These are phyloP conservation scores for Acacia crassicarpa DNA, from an alignment of 306 rosid genomes.

Conservation along the genomic window DNA sequence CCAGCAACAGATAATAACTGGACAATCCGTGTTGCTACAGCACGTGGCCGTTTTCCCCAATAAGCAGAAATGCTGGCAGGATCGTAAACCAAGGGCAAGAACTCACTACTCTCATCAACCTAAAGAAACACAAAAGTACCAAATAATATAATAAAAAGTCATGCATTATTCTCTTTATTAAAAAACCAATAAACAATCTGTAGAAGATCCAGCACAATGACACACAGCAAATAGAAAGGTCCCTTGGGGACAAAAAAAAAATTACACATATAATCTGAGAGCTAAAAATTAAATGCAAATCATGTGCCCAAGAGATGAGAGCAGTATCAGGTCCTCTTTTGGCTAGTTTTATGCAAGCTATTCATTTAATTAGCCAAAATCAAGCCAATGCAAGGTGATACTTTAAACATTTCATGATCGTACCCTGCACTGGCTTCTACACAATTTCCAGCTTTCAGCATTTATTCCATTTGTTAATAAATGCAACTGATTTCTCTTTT, in stretches of 20 bases:
- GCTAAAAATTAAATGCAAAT: not conserved
- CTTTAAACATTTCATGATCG: not conserved
- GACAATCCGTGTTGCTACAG: conserved; percentile 82
- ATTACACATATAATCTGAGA: not conserved
- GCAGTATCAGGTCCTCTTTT: not conserved
- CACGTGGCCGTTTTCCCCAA: conserved; percentile 97
- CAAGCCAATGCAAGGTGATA: not conserved
- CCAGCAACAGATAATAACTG: conserved; percentile 96
- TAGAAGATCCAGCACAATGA: not conserved
- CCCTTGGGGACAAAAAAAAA: not conserved
- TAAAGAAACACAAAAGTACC: conserved; percentile 32
- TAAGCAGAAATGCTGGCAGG: conserved; percentile 85
- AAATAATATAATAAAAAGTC: not conserved
- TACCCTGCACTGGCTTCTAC: not conserved
- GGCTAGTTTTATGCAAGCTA: not conserved
- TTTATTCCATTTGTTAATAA: not conserved
- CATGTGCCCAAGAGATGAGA: not conserved
- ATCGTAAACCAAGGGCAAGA: conserved; percentile 86
- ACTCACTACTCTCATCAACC: conserved; percentile 96
- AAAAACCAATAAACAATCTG: conserved; percentile 6
- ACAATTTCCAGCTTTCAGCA: not conserved
- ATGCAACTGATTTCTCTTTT: not conserved
- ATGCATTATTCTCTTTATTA: not conserved
- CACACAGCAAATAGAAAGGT: not conserved
- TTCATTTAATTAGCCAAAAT: not conserved